phyloP scores from a whole-genome alignment of 805 yeast genomes.

The Candida xiaguanensis region DNA sequence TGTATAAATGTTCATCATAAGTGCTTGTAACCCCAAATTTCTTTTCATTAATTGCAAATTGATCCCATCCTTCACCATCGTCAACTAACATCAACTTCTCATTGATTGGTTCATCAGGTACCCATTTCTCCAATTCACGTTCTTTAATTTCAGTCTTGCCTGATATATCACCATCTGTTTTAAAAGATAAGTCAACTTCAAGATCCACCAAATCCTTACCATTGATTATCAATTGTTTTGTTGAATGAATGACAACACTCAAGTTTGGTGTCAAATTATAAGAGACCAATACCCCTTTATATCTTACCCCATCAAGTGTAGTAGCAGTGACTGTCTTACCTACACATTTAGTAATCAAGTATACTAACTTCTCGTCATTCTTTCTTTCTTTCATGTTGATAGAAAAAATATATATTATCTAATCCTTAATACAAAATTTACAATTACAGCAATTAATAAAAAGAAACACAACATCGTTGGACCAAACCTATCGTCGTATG shows the following conservation, averaged over 20 bases:
- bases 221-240: conserved; percentile 42
- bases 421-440: conserved; percentile 84
- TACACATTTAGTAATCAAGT: conserved; percentile 52
- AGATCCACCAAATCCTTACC: conserved; percentile 51
- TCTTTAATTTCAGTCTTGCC: conserved; percentile 46
- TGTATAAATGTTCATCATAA: conserved; percentile 81
- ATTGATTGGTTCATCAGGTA: conserved; percentile 51
- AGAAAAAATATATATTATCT: conserved; percentile 27
- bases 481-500: conserved; percentile 98
- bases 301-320: conserved; percentile 56
- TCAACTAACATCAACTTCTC: conserved; percentile 30
- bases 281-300: conserved; percentile 56
- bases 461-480: conserved; percentile 97
- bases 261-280: conserved; percentile 44
- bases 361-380: conserved; percentile 43
- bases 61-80: conserved; percentile 67
- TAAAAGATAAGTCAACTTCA: conserved; percentile 52
- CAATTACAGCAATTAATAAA: conserved; percentile 86
- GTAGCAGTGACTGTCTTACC: conserved; percentile 56
- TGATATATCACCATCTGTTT: conserved; percentile 84
- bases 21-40: conserved; percentile 86
- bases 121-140: conserved; percentile 82
- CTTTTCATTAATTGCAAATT: conserved; percentile 84
- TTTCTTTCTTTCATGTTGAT: not conserved
- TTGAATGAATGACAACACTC: conserved; percentile 52